Evolutionary conservation across 1,139 yeast species (phyloP), one percentile per base, ranked within the genome.

Genomic region (Kluyveromyces sp.): DNA sequence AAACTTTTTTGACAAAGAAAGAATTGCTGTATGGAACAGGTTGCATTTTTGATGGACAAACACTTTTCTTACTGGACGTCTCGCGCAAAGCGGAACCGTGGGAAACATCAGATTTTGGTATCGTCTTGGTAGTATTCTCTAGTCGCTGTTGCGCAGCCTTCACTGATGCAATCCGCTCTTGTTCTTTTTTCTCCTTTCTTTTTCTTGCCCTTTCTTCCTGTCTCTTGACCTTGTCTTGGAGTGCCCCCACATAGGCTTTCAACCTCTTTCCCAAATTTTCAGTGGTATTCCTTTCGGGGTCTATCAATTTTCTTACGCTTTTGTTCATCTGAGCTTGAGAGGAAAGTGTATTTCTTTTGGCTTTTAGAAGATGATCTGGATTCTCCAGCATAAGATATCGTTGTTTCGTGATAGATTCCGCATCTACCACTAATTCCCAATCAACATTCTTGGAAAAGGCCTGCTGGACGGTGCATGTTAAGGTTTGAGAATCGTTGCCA

Each of bases 371-470:
- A 8, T 47, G 59, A 11, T 48, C 56, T 12, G 68, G 51, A 25
- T 56, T 48, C 9, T 42, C 39, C 12, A 50, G 38, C 13, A 53
- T 35, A 6, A 42, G 41, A 28, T 48, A 68, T 31, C 76, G 71
- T 48, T 82, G 83, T 8, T 69, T 71, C 16, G 76, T 50, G 34
- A 86, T 83, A 18, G 68, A 57, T 36, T 71, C 75, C 0, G 88
- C 70, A 61, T 89, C 97, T 35, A 70, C 70, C 1, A 81, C 58
- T 28, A 88, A 69, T 57, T 88, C 97, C 49, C 73, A 70, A 52
- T 92, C 98, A 2, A 83, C 65, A 49, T 70, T 74, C 51, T 76
- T 74, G 55, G 74, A 77, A 4, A 45, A 46, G 0, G 58, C 57
- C 20, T 49, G 50, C 7, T 45, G 45, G 2, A 57, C 51, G 1